Conservation (phyloP, 2,329 filamentous ascomycete species). For the Cladosporium phlei region DNA sequence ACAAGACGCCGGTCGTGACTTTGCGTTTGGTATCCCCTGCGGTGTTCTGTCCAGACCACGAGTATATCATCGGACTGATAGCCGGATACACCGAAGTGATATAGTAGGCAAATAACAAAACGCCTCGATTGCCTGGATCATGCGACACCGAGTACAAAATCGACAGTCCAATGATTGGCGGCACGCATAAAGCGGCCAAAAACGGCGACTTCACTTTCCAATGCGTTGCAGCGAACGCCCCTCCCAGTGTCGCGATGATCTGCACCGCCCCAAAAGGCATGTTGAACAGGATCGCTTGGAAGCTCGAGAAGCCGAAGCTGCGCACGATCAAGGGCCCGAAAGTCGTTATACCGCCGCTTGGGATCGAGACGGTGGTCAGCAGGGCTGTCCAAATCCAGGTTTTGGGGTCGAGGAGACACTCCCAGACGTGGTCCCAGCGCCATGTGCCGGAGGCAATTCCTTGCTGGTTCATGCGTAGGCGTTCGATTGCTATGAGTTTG, state of each 20-base stretch:
- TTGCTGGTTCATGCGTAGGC: constrained; percentile 41
- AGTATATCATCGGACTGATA: constrained; percentile 56
- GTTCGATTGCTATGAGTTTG: constrained; percentile 55
- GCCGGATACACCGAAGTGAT: constrained; percentile 58
- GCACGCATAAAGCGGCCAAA: constrained; percentile 50
- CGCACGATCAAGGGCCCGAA: constrained; percentile 57
- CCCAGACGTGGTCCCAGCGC: constrained; percentile 51
- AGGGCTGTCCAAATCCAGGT: constrained; percentile 54
- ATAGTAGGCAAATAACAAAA: constrained; percentile 55
- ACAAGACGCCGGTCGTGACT: constrained; percentile 59
- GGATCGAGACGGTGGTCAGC: constrained; percentile 49
- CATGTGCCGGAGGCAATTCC: constrained; percentile 41
- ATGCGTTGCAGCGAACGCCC: constrained; percentile 52
- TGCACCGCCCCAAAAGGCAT: constrained; percentile 59
- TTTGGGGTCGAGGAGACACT: constrained; percentile 54
- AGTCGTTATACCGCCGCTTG: constrained; percentile 54
- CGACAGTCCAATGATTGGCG: constrained; percentile 53
- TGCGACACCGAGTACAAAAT: constrained; percentile 50
- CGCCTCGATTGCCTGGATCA: constrained; percentile 42
- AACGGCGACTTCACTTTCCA: constrained; percentile 54
- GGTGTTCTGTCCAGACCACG: constrained; percentile 58
- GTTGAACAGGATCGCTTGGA: constrained; percentile 56
- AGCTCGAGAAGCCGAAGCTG: constrained; percentile 53
- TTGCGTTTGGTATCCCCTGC: constrained; percentile 68
- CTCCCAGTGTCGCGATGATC: constrained; percentile 55